Percentiles rank a stretch among this genome's conserved stretches.
Evolutionary conservation across 306 rosid genomes (phyloP).

Genomic region (Rubus parviflorus): DNA sequence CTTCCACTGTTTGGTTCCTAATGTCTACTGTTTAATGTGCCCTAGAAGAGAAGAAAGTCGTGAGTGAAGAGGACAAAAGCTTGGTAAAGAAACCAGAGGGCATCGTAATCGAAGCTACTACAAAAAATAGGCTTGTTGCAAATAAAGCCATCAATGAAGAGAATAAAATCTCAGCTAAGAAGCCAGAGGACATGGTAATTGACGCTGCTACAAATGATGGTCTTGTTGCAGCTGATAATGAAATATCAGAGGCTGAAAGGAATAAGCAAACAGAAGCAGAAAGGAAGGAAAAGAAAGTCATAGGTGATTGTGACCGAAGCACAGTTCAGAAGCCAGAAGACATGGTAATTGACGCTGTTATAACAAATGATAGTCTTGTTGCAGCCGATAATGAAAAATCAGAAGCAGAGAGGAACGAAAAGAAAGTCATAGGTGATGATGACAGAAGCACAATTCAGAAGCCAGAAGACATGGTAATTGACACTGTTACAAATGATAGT

Average conservation of each 20-base stretch:
- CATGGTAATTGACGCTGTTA: not conserved
- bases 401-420: not conserved
- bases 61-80: slow-evolving; percentile 25
- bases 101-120: slow-evolving; percentile 28
- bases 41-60: slow-evolving; percentile 43
- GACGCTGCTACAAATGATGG: not conserved
- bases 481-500: not conserved
- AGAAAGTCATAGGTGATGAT: not conserved
- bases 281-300: not conserved
- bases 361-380: not conserved
- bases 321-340: not conserved
- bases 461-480: slow-evolving; percentile 1
- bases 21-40: slow-evolving; percentile 8
- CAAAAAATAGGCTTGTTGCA: slow-evolving; percentile 12
- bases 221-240: not conserved
- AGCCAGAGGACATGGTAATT: slow-evolving; percentile 2
- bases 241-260: not conserved
- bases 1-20: slow-evolving; percentile 2
- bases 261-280: not conserved
- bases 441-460: not conserved
- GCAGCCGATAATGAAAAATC: not conserved
- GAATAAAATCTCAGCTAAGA: not conserved
- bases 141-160: slow-evolving; percentile 8
- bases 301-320: not conserved
- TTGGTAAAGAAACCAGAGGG: slow-evolving; percentile 29